phyloP scores from a whole-genome alignment of 805 yeast genomes.

The Pichia rugopelliculosa region DNA sequence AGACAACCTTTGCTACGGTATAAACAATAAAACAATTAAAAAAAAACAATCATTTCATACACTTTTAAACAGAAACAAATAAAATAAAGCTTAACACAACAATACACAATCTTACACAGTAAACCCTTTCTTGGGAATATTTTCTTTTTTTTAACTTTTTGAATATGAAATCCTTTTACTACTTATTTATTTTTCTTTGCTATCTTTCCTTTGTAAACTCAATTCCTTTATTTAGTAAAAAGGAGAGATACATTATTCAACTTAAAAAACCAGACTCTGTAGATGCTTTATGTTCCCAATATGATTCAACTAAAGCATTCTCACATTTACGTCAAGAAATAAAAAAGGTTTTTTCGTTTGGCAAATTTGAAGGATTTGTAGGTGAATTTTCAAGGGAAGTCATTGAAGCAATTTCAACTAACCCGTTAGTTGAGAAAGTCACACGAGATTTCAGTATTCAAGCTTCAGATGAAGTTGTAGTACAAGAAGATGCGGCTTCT shows the following conservation, averaged over 20 bases:
- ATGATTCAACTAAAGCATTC: conserved; percentile 26
- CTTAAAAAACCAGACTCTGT: conserved; percentile 43
- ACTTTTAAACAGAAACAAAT: no score
- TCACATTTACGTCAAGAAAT: conserved; percentile 43
- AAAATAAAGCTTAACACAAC: no score
- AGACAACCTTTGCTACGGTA: no score
- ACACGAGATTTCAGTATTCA: conserved; percentile 58
- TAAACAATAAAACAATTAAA: no score
- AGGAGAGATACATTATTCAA: conserved; percentile 39
- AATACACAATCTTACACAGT: no score
- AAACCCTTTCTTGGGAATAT: no score
- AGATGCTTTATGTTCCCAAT: conserved; percentile 41
- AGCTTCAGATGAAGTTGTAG: conserved; percentile 40
- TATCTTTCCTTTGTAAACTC: conserved; percentile 1
- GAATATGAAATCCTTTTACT: not conserved
- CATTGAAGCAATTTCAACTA: conserved; percentile 39
- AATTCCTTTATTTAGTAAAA: conserved; percentile 8
- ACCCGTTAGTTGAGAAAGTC: conserved; percentile 61
- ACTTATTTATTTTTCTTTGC: conserved; percentile 1
- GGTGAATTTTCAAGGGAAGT: conserved; percentile 50
- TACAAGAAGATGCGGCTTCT: conserved; percentile 34
- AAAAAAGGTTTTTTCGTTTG: conserved; percentile 52
- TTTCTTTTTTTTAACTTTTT: no score
- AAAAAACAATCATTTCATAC: no score
- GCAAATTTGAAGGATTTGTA: conserved; percentile 62